Percentiles rank a stretch among this genome's conserved stretches.
These are phyloP conservation scores for Postia placenta DNA, from an alignment of 768 basidiomycete genomes.

Conservation along the genomic window DNA sequence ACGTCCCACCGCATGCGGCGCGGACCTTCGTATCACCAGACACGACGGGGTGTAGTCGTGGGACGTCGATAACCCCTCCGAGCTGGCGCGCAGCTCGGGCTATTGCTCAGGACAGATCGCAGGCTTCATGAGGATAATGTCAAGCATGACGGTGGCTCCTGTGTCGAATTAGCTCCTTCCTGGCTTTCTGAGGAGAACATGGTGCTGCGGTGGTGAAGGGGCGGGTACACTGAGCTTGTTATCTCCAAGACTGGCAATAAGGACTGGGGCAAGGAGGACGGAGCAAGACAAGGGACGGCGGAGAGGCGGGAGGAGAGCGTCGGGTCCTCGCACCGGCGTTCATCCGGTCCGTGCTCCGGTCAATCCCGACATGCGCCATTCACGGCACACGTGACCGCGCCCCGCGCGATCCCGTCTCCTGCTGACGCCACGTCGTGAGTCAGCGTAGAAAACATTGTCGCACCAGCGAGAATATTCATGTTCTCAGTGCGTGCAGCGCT, in stretches of 20 bases:
- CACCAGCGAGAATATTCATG: background rate
- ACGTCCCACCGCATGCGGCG: background rate
- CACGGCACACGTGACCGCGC: background rate
- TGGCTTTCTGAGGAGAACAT: too few relatives aligned
- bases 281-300: background rate
- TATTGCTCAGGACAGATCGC: background rate
- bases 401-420: background rate
- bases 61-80: background rate
- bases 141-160: background rate
- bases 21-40: background rate
- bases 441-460: background rate
- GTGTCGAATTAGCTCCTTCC: background rate
- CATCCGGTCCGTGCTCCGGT: background rate
- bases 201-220: too few relatives aligned
- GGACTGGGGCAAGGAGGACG: background rate
- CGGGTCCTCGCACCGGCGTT: background rate
- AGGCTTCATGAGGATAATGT: too few relatives aligned
- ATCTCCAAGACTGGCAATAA: background rate
- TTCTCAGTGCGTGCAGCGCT: background rate
- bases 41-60: too few relatives aligned
- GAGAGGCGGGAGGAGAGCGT: background rate
- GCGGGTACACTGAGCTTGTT: background rate
- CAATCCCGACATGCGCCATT: background rate
- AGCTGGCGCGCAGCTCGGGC: background rate
- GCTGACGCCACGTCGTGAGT: background rate